Evolutionary conservation across 495 filamentous ascomycete species (phyloP).

Genomic region (Hyaloscypha variabilis): DNA sequence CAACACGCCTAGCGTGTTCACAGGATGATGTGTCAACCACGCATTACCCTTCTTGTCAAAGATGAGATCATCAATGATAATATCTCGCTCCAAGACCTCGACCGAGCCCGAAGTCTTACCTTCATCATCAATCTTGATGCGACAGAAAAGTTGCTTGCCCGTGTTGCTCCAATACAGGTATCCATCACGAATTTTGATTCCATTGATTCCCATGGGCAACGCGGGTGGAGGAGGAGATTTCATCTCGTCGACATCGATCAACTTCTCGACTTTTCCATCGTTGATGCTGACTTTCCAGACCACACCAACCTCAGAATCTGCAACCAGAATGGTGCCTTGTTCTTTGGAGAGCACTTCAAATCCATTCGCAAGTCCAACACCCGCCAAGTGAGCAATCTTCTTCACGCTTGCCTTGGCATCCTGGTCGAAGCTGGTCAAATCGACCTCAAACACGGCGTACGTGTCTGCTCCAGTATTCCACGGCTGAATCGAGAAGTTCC

Average conservation of each 20-base stretch:
- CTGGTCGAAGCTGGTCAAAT: conserved; percentile 23
- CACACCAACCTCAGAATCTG: conserved; percentile 41
- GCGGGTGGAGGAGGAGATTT: background rate
- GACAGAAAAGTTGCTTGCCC: conserved; percentile 31
- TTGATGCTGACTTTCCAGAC: conserved; percentile 37
- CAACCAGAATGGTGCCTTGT: conserved; percentile 32
- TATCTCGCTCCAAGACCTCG: conserved; percentile 8
- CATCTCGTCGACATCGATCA: conserved; percentile 29
- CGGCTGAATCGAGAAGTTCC: conserved; percentile 34
- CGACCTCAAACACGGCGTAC: conserved; percentile 37
- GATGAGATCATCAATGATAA: conserved; percentile 34
- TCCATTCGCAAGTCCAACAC: conserved; percentile 44
- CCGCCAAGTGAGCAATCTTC: conserved; percentile 35
- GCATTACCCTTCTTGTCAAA: conserved; percentile 34
- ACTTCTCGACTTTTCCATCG: conserved; percentile 29
- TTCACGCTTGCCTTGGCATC: conserved; percentile 21
- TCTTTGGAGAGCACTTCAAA: conserved; percentile 29
- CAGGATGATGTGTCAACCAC: conserved; percentile 33
- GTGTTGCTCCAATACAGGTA: conserved; percentile 44
- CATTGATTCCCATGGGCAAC: conserved; percentile 37
- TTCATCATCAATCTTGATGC: conserved; percentile 33
- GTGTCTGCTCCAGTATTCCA: conserved; percentile 36
- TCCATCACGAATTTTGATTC: conserved; percentile 32
- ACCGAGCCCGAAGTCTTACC: conserved; percentile 24
- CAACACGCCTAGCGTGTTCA: conserved; percentile 30